Evolutionary conservation across 2,329 filamentous ascomycete genomes (phyloP).

Genomic region (Venturia aucupariae): DNA sequence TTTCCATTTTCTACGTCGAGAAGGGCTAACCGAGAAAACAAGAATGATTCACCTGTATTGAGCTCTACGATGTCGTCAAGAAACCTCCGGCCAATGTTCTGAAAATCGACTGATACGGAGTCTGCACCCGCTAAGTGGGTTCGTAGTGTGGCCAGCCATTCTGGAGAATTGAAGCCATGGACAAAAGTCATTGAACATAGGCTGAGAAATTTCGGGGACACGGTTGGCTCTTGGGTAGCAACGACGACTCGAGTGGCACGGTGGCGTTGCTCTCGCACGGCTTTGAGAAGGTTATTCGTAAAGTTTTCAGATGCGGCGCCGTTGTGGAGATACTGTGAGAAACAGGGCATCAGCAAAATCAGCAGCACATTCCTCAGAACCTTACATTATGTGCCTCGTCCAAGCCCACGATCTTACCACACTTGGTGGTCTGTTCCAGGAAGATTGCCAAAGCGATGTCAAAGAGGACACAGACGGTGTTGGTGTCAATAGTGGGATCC

Average conservation of each 20-base stretch:
- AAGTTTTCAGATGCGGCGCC: slow-evolving; percentile 7
- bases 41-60: slow-evolving; percentile 24
- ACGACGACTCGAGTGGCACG: slow-evolving; percentile 58
- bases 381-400: slow-evolving; percentile 68
- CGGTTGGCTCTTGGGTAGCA: slow-evolving; percentile 67
- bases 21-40: slow-evolving; percentile 24
- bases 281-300: slow-evolving; percentile 6
- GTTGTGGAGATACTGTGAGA: neutral
- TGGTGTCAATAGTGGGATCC: slow-evolving; percentile 58
- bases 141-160: slow-evolving; percentile 46
- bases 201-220: slow-evolving; percentile 59
- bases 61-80: slow-evolving; percentile 24
- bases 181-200: slow-evolving; percentile 64
- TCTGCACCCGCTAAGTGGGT: slow-evolving; percentile 38
- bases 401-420: slow-evolving; percentile 53
- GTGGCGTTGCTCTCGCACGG: slow-evolving; percentile 53
- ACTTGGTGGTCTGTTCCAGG: slow-evolving; percentile 42
- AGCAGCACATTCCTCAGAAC: neutral
- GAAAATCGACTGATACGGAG: neutral
- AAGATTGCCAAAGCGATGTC: slow-evolving; percentile 62
- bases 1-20: slow-evolving; percentile 14
- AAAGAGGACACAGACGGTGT: slow-evolving; percentile 62
- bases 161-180: slow-evolving; percentile 60
- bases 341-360: too few relatives aligned
- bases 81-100: neutral